Base-by-base conservation (phyloP, 2,329 filamentous ascomycete genomes). In the Beauveria rudraprayagi region DNA sequence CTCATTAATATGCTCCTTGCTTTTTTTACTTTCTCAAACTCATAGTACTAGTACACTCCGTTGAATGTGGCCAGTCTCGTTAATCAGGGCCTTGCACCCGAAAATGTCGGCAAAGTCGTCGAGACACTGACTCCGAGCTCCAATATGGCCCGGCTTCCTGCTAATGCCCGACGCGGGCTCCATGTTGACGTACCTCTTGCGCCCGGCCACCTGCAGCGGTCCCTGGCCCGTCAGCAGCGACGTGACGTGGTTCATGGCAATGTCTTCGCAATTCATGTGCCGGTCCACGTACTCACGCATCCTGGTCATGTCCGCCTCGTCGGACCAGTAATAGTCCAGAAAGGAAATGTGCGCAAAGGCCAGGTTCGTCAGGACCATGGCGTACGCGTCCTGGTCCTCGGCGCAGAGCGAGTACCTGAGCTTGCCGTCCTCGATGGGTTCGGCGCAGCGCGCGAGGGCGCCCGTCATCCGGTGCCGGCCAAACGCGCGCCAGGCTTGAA, bases 241-340 rank as follows among this genome's bases (percentile, higher is more conserved):
- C 6, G 69, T 65, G 40, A 76, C 64, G 47, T 69, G 75, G 66
- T 76, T 76, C 62, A 76, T 62, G 17, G 71, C 74, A 62, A 76
- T 70, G 56, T 76, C 74, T 61, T 76, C 74, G 67, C 74, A 76
- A 65, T 76, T 76, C 67, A 74, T 70, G 48, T 70, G 67, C 19
- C 70, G 61, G 19, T 76, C 73, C 17, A 76, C 73, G 61, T 75
- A 74, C 1, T 70, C 63, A 3, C 74, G 72, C 19, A 76, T 68
- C 48, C 65, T 67, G 9, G 65, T 67, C 65, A 70, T 68, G 47
- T 66, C 59, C 2, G 67, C 67, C 17, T 73, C 71, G 30, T 70
- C 67, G 7, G 73, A 72, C 1, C 67, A 75, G 65, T 76, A 76
- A 57, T 71, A 75, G 53, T 75, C 74, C 52, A 76, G 64, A 48